Evolutionary conservation across 352 stramenopile species (phyloP).

Genomic region (Bremia lactucae): DNA sequence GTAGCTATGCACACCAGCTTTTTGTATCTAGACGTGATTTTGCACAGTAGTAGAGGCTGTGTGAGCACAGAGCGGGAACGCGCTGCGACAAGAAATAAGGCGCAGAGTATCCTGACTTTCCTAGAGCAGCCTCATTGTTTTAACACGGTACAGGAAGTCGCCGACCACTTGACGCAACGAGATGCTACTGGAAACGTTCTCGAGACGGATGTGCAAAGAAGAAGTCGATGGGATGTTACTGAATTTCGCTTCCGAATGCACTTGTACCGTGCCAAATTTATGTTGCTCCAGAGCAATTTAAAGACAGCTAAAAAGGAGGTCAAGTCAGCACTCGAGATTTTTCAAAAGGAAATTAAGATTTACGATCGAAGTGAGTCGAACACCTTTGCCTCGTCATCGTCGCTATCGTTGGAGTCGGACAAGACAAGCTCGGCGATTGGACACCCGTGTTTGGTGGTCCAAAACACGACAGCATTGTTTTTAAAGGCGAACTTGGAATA

Average conservation of each 20-base stretch:
- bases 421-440: slow-evolving; percentile 68
- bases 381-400: slow-evolving; percentile 6
- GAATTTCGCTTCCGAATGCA: slow-evolving; percentile 88
- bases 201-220: slow-evolving; percentile 46
- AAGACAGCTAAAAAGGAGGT: slow-evolving; percentile 89
- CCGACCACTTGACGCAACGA: slow-evolving; percentile 24
- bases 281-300: slow-evolving; percentile 79
- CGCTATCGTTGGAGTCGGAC: slow-evolving; percentile 34
- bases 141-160: slow-evolving; percentile 56
- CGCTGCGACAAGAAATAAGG: slow-evolving; percentile 66
- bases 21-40: slow-evolving; percentile 86
- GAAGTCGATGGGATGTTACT: slow-evolving; percentile 51
- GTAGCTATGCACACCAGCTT: slow-evolving; percentile 91
- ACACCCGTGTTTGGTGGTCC: slow-evolving; percentile 65
- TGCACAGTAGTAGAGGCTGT: slow-evolving; percentile 81
- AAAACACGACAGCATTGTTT: slow-evolving; percentile 86
- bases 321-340: slow-evolving; percentile 88
- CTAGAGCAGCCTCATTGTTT: slow-evolving; percentile 87
- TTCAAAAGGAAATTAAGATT: slow-evolving; percentile 86
- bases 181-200: slow-evolving; percentile 23
- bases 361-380: slow-evolving; percentile 10
- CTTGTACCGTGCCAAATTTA: slow-evolving; percentile 88
- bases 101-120: slow-evolving; percentile 78
- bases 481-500: slow-evolving; percentile 91
- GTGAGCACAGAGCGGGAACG: slow-evolving; percentile 70